A percentile compares a stretch with the other conserved stretches of the same genome.
Conservation (phyloP, 129 eudicot species). For the Pittosporum tobira region DNA sequence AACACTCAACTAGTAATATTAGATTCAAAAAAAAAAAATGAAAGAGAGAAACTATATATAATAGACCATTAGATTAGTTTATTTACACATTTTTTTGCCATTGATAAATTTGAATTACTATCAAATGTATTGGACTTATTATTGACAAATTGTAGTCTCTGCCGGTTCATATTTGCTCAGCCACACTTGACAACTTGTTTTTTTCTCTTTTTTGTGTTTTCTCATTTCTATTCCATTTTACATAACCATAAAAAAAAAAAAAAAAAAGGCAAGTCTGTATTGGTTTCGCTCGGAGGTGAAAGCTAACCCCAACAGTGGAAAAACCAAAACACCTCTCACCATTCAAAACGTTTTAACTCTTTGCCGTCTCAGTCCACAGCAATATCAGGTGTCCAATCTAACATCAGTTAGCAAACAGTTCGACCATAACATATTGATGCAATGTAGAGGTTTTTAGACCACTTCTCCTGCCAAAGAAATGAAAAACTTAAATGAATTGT, state of each 20-base stretch:
- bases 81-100: too few species aligned
- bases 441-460: constrained; percentile 11
- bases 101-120: too few species aligned
- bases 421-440: constrained; percentile 11
- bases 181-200: not conserved
- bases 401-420: constrained; percentile 2
- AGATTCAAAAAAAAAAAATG: too few species aligned
- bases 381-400: not conserved
- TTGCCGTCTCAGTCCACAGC: constrained; percentile 8
- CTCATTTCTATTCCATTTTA: not conserved
- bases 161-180: not conserved
- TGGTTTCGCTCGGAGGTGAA: not conserved
- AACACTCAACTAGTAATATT: too few species aligned
- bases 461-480: constrained; percentile 9
- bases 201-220: not conserved
- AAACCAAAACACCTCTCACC: not conserved
- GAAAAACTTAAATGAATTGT: not conserved
- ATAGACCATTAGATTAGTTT: too few species aligned
- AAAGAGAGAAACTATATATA: too few species aligned
- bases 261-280: not conserved
- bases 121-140: too few species aligned
- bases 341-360: constrained; percentile 9
- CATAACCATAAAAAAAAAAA: not conserved
- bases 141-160: too few species aligned
- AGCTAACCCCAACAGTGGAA: not conserved